These are phyloP conservation scores for Limtongozyma cylindracea DNA, from an alignment of 805 yeast genomes.

Conservation along the genomic window DNA sequence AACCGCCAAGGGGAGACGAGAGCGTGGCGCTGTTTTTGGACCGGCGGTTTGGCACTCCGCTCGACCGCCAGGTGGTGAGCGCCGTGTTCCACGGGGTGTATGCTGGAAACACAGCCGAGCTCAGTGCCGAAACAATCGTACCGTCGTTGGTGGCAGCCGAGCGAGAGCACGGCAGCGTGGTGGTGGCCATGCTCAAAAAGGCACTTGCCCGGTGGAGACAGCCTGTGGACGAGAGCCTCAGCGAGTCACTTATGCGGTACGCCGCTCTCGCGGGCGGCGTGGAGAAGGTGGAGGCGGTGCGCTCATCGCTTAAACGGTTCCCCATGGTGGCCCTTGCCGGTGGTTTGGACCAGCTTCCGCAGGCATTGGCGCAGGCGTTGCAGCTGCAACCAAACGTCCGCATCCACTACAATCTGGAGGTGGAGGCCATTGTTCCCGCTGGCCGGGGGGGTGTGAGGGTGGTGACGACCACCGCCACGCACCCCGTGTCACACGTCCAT, in stretches of 20 bases:
- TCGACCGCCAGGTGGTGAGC: constrained; percentile 37
- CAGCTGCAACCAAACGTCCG: constrained; percentile 12
- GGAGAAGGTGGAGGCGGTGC: constrained; percentile 10
- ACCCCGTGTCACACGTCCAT: too few relatives aligned
- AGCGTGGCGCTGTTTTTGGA: constrained; percentile 37
- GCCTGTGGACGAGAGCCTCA: background rate
- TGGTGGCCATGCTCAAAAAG: constrained; percentile 12
- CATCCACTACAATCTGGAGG: constrained; percentile 7
- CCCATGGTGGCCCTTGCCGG: constrained; percentile 35
- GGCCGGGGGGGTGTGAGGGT: too few relatives aligned
- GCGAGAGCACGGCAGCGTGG: constrained; percentile 26
- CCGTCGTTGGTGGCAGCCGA: constrained; percentile 33
- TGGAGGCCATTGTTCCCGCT: constrained; percentile 5
- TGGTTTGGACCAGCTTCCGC: constrained; percentile 32
- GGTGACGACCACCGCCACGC: too few relatives aligned
- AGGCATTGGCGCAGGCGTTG: constrained; percentile 13
- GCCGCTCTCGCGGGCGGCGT: constrained; percentile 3
- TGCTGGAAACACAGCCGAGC: constrained; percentile 37
- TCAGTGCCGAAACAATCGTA: constrained; percentile 42
- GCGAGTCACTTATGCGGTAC: too few relatives aligned
- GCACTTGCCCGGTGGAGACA: constrained; percentile 1
- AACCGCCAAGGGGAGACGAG: constrained; percentile 24
- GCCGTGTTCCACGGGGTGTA: constrained; percentile 79
- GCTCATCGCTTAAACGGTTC: constrained; percentile 21
- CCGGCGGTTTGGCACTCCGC: constrained; percentile 38